A percentile compares a stretch with the other conserved stretches of the same genome.
Conservation (phyloP, 805 yeast species). For the Kodamaea neixiangensis region DNA sequence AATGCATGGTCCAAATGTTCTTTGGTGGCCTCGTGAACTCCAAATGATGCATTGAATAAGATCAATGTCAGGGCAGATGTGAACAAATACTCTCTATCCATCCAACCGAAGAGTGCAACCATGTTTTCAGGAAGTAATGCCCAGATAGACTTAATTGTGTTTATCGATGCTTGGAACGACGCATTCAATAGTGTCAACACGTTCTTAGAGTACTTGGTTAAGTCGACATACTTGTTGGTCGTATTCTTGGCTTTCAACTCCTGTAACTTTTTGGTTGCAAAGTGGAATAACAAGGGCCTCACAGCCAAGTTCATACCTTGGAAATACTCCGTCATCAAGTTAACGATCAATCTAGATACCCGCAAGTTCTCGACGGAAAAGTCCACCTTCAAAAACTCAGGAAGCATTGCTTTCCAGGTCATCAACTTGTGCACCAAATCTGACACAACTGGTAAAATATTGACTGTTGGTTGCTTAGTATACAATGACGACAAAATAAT, state of each 20-base stretch:
- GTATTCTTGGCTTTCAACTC: constrained; percentile 41
- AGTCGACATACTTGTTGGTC: constrained; percentile 57
- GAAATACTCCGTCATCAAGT: constrained; percentile 79
- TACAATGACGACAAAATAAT: constrained; percentile 67
- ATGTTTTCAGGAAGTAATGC: constrained; percentile 71
- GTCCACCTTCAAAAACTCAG: constrained; percentile 65
- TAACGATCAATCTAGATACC: constrained; percentile 67
- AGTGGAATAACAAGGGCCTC: constrained; percentile 73
- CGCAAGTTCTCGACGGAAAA: constrained; percentile 53
- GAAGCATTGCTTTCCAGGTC: constrained; percentile 67
- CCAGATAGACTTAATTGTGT: constrained; percentile 74
- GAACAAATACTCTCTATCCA: constrained; percentile 81
- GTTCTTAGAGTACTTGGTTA: constrained; percentile 66
- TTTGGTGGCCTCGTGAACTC: constrained; percentile 74
- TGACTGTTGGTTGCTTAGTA: constrained; percentile 74
- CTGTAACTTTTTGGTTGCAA: constrained; percentile 66
- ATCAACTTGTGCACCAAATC: constrained; percentile 66
- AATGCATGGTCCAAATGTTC: constrained; percentile 75
- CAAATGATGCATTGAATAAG: constrained; percentile 76
- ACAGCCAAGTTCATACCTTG: constrained; percentile 82
- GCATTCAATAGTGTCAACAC: constrained; percentile 71
- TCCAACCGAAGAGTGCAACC: constrained; percentile 85
- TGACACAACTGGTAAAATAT: constrained; percentile 72
- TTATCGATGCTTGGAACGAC: constrained; percentile 78
- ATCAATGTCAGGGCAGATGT: constrained; percentile 75